Evolutionary conservation across 768 basidiomycete genomes (phyloP).

Genomic region (Auriculariales sp.): DNA sequence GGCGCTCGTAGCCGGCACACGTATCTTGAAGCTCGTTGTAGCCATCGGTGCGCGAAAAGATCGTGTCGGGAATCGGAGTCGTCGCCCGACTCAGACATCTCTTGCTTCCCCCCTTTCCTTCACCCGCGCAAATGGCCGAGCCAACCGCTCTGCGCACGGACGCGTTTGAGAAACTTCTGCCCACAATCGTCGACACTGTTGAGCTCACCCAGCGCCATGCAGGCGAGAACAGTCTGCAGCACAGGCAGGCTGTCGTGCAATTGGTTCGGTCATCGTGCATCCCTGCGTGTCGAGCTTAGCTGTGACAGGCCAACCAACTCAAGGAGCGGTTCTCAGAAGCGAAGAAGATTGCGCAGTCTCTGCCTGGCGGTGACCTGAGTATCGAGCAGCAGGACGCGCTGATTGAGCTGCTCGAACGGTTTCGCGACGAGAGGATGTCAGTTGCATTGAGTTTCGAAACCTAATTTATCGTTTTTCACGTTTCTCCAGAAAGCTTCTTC

Average conservation of each 20-base stretch:
- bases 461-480: too few relatives aligned
- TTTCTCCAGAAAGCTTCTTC: too few relatives aligned
- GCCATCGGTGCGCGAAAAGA: neutral
- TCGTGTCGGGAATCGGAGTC: neutral
- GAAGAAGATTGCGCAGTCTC: neutral
- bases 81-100: neutral
- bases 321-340: neutral
- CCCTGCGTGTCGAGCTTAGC: neutral
- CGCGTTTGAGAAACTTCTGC: neutral
- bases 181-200: neutral
- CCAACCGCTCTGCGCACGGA: neutral
- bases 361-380: neutral
- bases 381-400: neutral
- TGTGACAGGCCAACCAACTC: neutral
- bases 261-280: neutral
- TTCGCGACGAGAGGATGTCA: neutral
- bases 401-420: neutral
- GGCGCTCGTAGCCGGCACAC: constrained; percentile 92
- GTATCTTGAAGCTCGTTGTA: constrained; percentile 38
- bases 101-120: neutral
- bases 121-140: neutral
- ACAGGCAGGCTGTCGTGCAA: neutral
- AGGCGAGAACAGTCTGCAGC: neutral
- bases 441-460: too few relatives aligned
- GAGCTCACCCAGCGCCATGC: neutral